Base-by-base conservation (phyloP, 305 asterid species). In the Fraxinus paxiana region DNA sequence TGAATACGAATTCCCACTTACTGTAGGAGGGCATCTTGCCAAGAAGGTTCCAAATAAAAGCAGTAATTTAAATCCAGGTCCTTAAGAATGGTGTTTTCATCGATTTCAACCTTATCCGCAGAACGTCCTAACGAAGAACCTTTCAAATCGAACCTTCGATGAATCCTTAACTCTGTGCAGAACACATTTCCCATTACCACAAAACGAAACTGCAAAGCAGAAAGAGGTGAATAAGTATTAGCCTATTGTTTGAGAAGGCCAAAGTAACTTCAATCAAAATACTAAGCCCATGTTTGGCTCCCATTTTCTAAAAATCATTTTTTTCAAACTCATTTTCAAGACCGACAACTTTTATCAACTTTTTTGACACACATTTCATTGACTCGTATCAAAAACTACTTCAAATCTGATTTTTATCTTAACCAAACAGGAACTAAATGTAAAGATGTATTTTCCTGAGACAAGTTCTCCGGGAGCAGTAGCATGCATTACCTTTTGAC, bases 161-260 rank as follows among this genome's bases (percentile, higher is more conserved):
- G 98, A 90, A 96, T 93, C 84, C 98, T 88, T 70, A 93, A 87
- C 88, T 91, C 98, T 65, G 98, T 93, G 92, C 96, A 93, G 91
- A 94, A 96, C 98, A 96, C 87, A 86, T 96, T 96, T 80, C 99
- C 98, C 98, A 96, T 96, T 15, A 94, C 99, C 30, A 94, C 97
- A 67, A 96, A 96, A 24, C 98, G 95, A 83, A 96, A 93, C 99
- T 96, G 94, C 90, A 87, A 61, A 82, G 79, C 30, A 82, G 79
- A 59, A 72, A 80, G 41, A 31, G 31, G 75, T 41, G 61, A 38
- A 78, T 46, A 56, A 63, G 75, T 4, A 74, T 83, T 69, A 84
- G 84, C 63, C 81, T 33, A 38, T 81, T 26, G 28, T 34, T 67
- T 18, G 69, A 70, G 65, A 80, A 12, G 76, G 63, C 54, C 59